Conservation (phyloP, 2,329 filamentous ascomycete species). For the Aspergillus jensenii region DNA sequence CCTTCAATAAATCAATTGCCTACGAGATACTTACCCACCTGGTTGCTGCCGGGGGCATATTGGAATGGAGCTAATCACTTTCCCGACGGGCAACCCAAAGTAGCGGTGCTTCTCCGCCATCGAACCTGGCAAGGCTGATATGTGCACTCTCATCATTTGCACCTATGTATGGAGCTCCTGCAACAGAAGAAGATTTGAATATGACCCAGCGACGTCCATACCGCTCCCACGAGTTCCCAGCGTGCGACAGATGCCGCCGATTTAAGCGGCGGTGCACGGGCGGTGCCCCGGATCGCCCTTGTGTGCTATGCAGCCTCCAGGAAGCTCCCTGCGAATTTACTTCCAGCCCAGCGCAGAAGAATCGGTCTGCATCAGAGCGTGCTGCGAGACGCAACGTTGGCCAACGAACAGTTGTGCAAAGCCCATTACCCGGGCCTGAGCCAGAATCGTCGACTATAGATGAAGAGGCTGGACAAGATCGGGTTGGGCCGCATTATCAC, state of each 20-base stretch:
- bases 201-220: conserved; percentile 9
- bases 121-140: too few relatives aligned
- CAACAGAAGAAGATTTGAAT: background rate
- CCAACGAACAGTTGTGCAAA: background rate
- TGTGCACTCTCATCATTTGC: background rate
- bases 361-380: background rate
- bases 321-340: conserved; percentile 15
- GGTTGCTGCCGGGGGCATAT: too few relatives aligned
- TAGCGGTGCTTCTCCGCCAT: background rate
- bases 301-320: conserved; percentile 13
- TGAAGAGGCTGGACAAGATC: conserved; percentile 1
- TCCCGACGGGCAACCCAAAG: background rate
- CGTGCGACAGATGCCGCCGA: conserved; percentile 22
- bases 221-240: conserved; percentile 20
- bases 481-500: conserved; percentile 8
- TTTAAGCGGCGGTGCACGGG: conserved; percentile 21
- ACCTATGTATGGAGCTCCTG: background rate
- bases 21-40: too few relatives aligned
- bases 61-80: background rate
- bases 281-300: conserved; percentile 11
- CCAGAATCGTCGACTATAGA: background rate
- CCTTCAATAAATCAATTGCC: too few relatives aligned
- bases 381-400: background rate
- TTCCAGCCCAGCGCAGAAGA: background rate
- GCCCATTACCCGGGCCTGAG: background rate